Percentiles rank a stretch among this genome's conserved stretches.
Conservation (phyloP, 345 rosid species). For the Melaleuca alternifolia region DNA sequence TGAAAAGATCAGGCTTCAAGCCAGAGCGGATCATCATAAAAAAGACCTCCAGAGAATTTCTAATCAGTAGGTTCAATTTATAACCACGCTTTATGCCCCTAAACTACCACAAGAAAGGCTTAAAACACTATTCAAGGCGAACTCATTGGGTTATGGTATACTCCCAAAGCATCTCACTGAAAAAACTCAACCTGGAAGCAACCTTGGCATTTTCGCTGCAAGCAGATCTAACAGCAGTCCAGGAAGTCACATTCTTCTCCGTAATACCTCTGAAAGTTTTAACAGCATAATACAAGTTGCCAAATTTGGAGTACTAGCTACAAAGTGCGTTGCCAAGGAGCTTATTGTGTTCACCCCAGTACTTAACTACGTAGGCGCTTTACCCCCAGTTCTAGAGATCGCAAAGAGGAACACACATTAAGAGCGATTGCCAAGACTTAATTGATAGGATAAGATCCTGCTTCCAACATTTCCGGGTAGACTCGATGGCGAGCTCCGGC, state of each 20-base stretch:
- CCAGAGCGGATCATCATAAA: slow-evolving; percentile 21
- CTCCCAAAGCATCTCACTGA: slow-evolving; percentile 30
- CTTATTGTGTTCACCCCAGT: slow-evolving; percentile 20
- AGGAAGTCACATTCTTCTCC: slow-evolving; percentile 40
- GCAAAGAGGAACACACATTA: slow-evolving; percentile 32
- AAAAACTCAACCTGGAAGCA: slow-evolving; percentile 22
- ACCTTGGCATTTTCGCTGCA: slow-evolving; percentile 31
- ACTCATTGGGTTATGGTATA: slow-evolving; percentile 38
- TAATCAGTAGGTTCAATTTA: slow-evolving; percentile 14
- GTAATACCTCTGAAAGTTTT: slow-evolving; percentile 24
- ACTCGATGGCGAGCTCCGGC: slow-evolving; percentile 28
- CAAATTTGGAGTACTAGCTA: slow-evolving; percentile 39
- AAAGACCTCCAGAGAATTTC: slow-evolving; percentile 25
- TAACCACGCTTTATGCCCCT: slow-evolving; percentile 35
- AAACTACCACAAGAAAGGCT: slow-evolving; percentile 29
- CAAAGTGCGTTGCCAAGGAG: slow-evolving; percentile 58
- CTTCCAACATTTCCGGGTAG: slow-evolving; percentile 31
- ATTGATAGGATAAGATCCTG: slow-evolving; percentile 34
- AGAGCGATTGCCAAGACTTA: slow-evolving; percentile 31
- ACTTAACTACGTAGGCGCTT: slow-evolving; percentile 44
- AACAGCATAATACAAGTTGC: slow-evolving; percentile 23
- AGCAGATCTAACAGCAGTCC: slow-evolving; percentile 43
- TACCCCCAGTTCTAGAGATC: slow-evolving; percentile 22
- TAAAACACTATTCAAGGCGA: slow-evolving; percentile 35
- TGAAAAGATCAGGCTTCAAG: slow-evolving; percentile 32